Base-by-base conservation (phyloP, 306 rosid genomes). In the Fagus crenata region DNA sequence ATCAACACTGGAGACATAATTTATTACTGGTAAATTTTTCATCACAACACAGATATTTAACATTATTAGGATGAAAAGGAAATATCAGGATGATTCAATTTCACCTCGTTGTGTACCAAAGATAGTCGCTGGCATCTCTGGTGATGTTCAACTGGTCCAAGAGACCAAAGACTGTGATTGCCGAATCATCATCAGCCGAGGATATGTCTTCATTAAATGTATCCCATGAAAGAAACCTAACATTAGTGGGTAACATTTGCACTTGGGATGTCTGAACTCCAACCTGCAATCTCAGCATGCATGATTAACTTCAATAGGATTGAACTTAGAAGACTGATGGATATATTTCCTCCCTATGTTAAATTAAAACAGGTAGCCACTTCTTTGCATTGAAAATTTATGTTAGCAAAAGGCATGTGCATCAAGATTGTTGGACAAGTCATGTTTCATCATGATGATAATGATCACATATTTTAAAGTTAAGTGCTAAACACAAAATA, bases 61-160 rank as follows among this genome's bases (percentile, higher is more conserved):
- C 6, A 22, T 58, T 32, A 37, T n/a, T 39, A 67, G 6, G 18
- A 39, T 33, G 11, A 51, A 71, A n/a, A 49, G 39, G 64, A 60
- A 75, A 60, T 72, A 67, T 46, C 28, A 54, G 71, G 78, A 75
- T 72, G 68, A 69, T 72, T 80, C 73, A 73, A 39, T 84, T 82
- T 86, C 58, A 92, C 98, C 90, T 93, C 74, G 98, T 90, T 79
- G 88, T 80, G 76, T 94, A 94, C 98, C 98, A 94, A 67, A 94
- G 71, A 76, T 94, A 94, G 75, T 94, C 98, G 15, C 89, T 77
- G 18, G 86, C 69, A 84, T 92, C 98, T 36, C 86, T 68, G 18
- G 98, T 92, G 76, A 89, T 58, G 5, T 78, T 85, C 82, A 94
- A 69, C 83, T 94, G 97, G 81, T 94, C 98, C 81, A 87, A 83